phyloP scores from a whole-genome alignment of 495 filamentous ascomycete genomes.

The Aspergillus avenaceus region DNA sequence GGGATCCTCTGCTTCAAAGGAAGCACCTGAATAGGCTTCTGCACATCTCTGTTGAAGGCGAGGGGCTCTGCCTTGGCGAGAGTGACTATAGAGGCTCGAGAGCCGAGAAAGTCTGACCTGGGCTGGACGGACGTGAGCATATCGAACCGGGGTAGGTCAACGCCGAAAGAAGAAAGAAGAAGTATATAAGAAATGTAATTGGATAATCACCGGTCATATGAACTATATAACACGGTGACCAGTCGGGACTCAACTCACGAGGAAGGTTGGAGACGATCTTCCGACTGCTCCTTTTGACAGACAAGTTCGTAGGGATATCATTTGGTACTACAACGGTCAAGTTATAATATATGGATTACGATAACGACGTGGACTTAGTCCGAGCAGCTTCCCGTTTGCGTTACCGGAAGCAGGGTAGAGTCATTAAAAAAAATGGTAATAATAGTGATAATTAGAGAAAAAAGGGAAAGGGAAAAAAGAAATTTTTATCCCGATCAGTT shows the following conservation, averaged over 20 bases:
- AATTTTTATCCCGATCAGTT: neutral
- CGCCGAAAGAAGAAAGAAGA: too few relatives aligned
- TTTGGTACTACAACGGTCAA: neutral
- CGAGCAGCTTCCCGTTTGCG: slow-evolving; percentile 10
- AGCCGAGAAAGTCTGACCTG: slow-evolving; percentile 1
- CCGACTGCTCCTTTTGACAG: slow-evolving; percentile 6
- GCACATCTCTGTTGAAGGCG: slow-evolving; percentile 12
- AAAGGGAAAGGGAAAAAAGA: neutral
- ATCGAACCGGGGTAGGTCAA: slow-evolving; percentile 1
- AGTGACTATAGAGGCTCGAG: slow-evolving; percentile 10
- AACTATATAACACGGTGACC: neutral
- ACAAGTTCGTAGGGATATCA: slow-evolving; percentile 6
- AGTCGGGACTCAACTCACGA: slow-evolving; percentile 7
- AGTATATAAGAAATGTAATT: neutral
- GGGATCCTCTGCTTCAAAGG: slow-evolving; percentile 30
- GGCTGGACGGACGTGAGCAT: slow-evolving; percentile 13
- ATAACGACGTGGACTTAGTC: neutral
- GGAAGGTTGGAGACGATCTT: neutral
- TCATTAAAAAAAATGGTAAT: too few relatives aligned
- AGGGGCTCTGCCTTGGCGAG: slow-evolving; percentile 7
- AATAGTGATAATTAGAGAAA: too few relatives aligned
- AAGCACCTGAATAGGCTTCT: neutral
- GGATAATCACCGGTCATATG: neutral
- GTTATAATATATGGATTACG: slow-evolving; percentile 1
- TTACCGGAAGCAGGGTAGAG: slow-evolving; percentile 6